Evolutionary conservation across 2,329 filamentous ascomycete species (phyloP).

Genomic region (Pestalotiopsis sp.): DNA sequence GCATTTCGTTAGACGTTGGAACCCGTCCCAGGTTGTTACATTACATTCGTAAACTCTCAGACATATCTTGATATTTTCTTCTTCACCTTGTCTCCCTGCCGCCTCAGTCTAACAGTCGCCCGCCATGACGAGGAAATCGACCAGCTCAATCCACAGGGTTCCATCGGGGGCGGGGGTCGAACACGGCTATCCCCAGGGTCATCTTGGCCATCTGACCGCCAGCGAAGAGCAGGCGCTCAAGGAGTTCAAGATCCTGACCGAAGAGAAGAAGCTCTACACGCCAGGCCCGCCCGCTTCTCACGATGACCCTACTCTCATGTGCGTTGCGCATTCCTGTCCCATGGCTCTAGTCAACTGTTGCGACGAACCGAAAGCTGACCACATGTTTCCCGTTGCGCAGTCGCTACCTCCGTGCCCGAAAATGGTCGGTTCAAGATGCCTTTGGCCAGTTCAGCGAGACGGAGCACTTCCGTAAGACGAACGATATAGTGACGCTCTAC

Average conservation of each 20-base stretch:
- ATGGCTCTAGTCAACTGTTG: not conserved
- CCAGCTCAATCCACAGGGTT: conserved; percentile 28
- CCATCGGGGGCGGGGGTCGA: conserved; percentile 33
- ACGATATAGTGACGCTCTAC: conserved; percentile 78
- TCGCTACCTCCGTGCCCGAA: conserved; percentile 83
- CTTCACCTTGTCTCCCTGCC: not conserved
- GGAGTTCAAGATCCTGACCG: conserved; percentile 71
- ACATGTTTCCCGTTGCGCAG: conserved; percentile 44
- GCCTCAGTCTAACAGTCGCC: not conserved
- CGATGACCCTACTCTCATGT: conserved; percentile 75
- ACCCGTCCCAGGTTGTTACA: not conserved
- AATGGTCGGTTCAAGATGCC: conserved; percentile 78
- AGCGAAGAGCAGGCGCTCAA: conserved; percentile 68
- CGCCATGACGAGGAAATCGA: conserved; percentile 21
- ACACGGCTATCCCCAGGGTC: conserved; percentile 71
- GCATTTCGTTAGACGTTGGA: not conserved
- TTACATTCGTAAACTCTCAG: not conserved
- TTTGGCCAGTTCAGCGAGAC: conserved; percentile 85
- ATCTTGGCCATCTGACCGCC: conserved; percentile 74
- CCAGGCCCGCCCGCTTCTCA: conserved; percentile 62
- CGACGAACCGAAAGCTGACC: conserved; percentile 11
- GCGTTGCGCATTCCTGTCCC: conserved; percentile 31
- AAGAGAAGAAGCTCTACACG: conserved; percentile 66
- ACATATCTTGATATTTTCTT: not conserved
- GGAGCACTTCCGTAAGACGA: conserved; percentile 82